phyloP scores from a whole-genome alignment of 768 basidiomycete species.

The Asterophora parasitica region DNA sequence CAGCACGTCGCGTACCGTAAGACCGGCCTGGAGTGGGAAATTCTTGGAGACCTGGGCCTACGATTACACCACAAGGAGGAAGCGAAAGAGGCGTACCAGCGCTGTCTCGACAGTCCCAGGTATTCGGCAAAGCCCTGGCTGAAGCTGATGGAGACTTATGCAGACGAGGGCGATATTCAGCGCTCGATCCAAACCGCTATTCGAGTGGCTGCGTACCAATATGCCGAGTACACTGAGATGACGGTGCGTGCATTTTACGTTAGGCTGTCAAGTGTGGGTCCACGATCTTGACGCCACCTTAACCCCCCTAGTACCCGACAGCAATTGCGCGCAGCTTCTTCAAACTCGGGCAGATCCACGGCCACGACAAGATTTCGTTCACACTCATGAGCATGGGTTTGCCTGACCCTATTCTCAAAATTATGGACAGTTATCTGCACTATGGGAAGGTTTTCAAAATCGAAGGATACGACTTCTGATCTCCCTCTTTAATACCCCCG shows the following conservation, averaged over 20 bases:
- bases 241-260: slow-evolving; percentile 47
- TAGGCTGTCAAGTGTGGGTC: not conserved
- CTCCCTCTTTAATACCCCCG: slow-evolving; percentile 2
- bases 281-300: slow-evolving; percentile 3
- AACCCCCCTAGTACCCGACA: slow-evolving; percentile 67
- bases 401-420: slow-evolving; percentile 83
- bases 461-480: slow-evolving; percentile 77
- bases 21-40: slow-evolving; percentile 97
- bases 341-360: slow-evolving; percentile 91
- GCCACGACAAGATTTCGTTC: slow-evolving; percentile 90
- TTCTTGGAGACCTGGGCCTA: slow-evolving; percentile 88
- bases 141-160: slow-evolving; percentile 92
- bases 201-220: slow-evolving; percentile 88
- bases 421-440: slow-evolving; percentile 88
- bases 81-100: slow-evolving; percentile 95
- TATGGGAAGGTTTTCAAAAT: slow-evolving; percentile 88
- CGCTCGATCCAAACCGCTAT: slow-evolving; percentile 89
- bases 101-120: slow-evolving; percentile 80
- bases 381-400: slow-evolving; percentile 93
- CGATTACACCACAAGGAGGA: slow-evolving; percentile 98
- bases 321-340: slow-evolving; percentile 87
- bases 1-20: slow-evolving; percentile 98
- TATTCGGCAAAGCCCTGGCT: slow-evolving; percentile 93
- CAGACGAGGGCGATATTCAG: slow-evolving; percentile 94
- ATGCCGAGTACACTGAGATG: slow-evolving; percentile 86